Evolutionary conservation across 371 early-diverging fungal genomes (phyloP), one percentile per base, ranked within the genome.

Genomic region (Basidiobolus meristosporus): DNA sequence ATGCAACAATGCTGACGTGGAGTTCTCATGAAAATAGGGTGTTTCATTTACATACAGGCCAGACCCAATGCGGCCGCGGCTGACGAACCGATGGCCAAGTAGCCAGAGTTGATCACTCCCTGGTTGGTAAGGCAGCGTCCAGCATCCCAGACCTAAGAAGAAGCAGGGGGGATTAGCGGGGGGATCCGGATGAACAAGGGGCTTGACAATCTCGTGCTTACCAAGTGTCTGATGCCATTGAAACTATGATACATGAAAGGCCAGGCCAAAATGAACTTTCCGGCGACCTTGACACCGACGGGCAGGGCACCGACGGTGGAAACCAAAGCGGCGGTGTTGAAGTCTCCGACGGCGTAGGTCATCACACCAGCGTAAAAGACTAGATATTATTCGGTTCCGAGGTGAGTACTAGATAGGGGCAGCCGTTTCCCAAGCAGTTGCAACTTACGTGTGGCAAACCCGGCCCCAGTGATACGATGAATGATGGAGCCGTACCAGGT

Each of bases 141-240:
- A 33, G 74, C 63, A 57, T 90, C 90, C 95, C 95, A 93, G 36
- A 71, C 38, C 82, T 82, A 51, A n/a, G 23, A 22, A 41, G 15
- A 29, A 38, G 14, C 6, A 36, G 7, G 17, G 14, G 36, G 23
- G 30, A 22, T 33, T 23, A 34, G 31, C 15, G 19, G 33, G 10
- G 12, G 18, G 3, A 14, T 41, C n/a, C 4, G 12, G 17, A n/a
- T 17, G n/a, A 35, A n/a, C n/a, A n/a, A n/a, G n/a, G n/a, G n/a
- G n/a, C n/a, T n/a, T 28, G 10, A 20, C 14, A 15, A 39, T 2
- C 35, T 23, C 21, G 30, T 17, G 47, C 62, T 42, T 57, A 77
- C 73, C 82, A 92, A 70, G 55, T 88, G 90, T 46, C 92, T 74
- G 39, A 91, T 48, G 40, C 92, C 91, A 57, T 82, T 85, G 50